These are phyloP conservation scores for Aspergillus sp. DNA, from an alignment of 2,329 filamentous ascomycete genomes.

Conservation along the genomic window DNA sequence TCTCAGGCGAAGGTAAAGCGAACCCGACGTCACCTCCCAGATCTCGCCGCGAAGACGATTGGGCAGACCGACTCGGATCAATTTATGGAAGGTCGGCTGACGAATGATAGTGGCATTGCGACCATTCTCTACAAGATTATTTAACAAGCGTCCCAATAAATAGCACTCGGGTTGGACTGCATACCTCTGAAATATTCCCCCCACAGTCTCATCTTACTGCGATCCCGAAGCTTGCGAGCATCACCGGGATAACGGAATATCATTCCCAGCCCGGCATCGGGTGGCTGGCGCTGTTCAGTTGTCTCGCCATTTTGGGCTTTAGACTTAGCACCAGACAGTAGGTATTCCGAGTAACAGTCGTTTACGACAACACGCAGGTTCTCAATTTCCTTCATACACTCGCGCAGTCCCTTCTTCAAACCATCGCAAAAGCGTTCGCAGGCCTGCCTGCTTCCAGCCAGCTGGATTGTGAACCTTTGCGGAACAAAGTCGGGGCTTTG, in stretches of 20 bases:
- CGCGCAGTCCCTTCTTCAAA: slow-evolving; percentile 83
- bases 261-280: slow-evolving; percentile 93
- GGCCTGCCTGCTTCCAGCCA: slow-evolving; percentile 82
- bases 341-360: slow-evolving; percentile 90
- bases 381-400: slow-evolving; percentile 83
- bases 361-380: slow-evolving; percentile 77
- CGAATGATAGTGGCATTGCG: slow-evolving; percentile 88
- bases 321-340: slow-evolving; percentile 53
- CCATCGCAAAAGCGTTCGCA: slow-evolving; percentile 97
- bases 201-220: slow-evolving; percentile 97
- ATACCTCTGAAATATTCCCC: slow-evolving; percentile 80
- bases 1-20: slow-evolving; percentile 82
- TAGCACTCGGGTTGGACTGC: slow-evolving; percentile 10
- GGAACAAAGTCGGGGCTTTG: slow-evolving; percentile 64
- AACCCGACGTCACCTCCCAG: slow-evolving; percentile 93
- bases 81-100: slow-evolving; percentile 95
- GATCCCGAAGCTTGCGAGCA: slow-evolving; percentile 86
- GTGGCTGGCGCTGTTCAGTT: slow-evolving; percentile 55
- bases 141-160: slow-evolving; percentile 14
- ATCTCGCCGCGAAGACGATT: slow-evolving; percentile 91
- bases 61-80: slow-evolving; percentile 91
- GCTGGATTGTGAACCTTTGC: slow-evolving; percentile 87
- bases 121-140: slow-evolving; percentile 69
- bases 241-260: slow-evolving; percentile 94
- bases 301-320: slow-evolving; percentile 57